A percentile compares a stretch with the other conserved stretches of the same genome.
Conservation (phyloP, 2,329 filamentous ascomycete genomes). For the Cladosporium sp. region DNA sequence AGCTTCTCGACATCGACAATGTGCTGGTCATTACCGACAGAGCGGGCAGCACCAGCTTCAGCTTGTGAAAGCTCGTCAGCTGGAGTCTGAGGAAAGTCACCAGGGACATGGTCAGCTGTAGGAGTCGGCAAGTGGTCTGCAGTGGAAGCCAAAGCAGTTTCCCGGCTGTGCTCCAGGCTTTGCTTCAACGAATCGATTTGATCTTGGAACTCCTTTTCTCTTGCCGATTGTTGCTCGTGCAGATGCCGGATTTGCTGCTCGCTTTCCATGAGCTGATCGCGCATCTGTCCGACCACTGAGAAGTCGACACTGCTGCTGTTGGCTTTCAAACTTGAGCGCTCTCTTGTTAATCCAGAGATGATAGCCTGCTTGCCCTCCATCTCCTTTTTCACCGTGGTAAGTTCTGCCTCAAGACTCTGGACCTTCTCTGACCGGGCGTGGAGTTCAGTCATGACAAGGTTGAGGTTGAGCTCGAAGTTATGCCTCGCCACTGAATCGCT, state of each 20-base stretch:
- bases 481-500: slow-evolving; percentile 77
- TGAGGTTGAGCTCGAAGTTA: slow-evolving; percentile 87
- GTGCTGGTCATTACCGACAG: slow-evolving; percentile 16
- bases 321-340: slow-evolving; percentile 81
- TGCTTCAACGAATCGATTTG: slow-evolving; percentile 66
- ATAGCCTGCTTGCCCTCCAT: slow-evolving; percentile 97
- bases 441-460: slow-evolving; percentile 87
- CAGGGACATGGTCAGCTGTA: slow-evolving; percentile 30
- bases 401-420: slow-evolving; percentile 80
- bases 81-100: slow-evolving; percentile 36
- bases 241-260: slow-evolving; percentile 72
- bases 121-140: slow-evolving; percentile 21
- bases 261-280: slow-evolving; percentile 80
- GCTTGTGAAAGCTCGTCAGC: slow-evolving; percentile 28
- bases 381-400: slow-evolving; percentile 80
- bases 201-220: slow-evolving; percentile 68
- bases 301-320: slow-evolving; percentile 72
- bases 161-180: slow-evolving; percentile 40
- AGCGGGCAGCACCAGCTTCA: slow-evolving; percentile 16
- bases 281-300: slow-evolving; percentile 79
- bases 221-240: slow-evolving; percentile 64
- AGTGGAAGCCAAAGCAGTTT: slow-evolving; percentile 10
- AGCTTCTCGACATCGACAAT: slow-evolving; percentile 44
- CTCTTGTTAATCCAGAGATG: slow-evolving; percentile 87
- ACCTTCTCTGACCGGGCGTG: slow-evolving; percentile 83